Conservation (phyloP, 768 basidiomycete genomes). For the Scleroderma citrinum region DNA sequence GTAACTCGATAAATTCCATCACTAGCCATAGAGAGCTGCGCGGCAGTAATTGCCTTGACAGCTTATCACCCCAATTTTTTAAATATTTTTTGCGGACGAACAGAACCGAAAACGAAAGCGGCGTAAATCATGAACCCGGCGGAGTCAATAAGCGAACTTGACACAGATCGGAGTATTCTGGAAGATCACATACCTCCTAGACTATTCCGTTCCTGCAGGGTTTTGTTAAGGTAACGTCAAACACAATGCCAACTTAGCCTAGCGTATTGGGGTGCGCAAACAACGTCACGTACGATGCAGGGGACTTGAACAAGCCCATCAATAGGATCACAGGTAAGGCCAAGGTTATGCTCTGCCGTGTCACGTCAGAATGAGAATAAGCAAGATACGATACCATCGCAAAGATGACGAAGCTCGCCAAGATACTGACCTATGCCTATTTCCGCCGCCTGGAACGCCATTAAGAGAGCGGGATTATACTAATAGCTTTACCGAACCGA, state of each 20-base stretch:
- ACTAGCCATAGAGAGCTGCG: conserved; percentile 91
- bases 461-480: neutral
- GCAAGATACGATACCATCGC: neutral
- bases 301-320: conserved; percentile 93
- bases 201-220: conserved; percentile 69
- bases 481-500: conserved; percentile 19
- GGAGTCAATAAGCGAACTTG: neutral
- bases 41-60: conserved; percentile 90
- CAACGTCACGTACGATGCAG: conserved; percentile 62
- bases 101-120: neutral
- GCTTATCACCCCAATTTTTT: conserved; percentile 36
- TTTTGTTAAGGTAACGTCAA: neutral
- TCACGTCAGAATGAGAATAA: neutral
- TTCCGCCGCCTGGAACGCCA: conserved; percentile 60
- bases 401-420: neutral
- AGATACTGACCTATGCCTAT: conserved; percentile 74
- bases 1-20: conserved; percentile 83
- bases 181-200: conserved; percentile 60
- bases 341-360: conserved; percentile 69
- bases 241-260: neutral
- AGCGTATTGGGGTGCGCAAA: neutral
- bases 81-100: neutral
- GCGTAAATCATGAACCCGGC: neutral
- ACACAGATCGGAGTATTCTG: neutral
- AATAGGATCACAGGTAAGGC: conserved; percentile 91